These are phyloP conservation scores for Calonectria naviculata DNA, from an alignment of 2,329 filamentous ascomycete genomes.

Conservation along the genomic window DNA sequence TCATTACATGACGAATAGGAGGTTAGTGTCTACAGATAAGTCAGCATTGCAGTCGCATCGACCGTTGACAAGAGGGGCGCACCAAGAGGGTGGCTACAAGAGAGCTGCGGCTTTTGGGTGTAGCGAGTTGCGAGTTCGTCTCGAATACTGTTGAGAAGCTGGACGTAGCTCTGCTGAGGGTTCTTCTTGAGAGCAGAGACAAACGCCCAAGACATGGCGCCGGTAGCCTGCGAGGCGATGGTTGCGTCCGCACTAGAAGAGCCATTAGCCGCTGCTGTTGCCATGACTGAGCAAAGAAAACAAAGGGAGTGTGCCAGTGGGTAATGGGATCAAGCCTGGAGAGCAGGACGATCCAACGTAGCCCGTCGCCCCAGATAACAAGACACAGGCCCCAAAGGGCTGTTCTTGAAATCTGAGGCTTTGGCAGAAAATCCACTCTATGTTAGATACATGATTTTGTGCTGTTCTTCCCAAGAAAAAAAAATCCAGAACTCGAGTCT, in stretches of 20 bases:
- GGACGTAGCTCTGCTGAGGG: conserved; percentile 97
- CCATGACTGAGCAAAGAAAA: background rate
- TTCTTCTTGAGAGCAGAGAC: conserved; percentile 95
- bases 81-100: conserved; percentile 97
- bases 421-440: conserved; percentile 36
- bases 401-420: conserved; percentile 56
- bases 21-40: conserved; percentile 64
- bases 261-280: conserved; percentile 26
- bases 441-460: conserved; percentile 29
- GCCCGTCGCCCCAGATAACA: conserved; percentile 59
- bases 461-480: background rate
- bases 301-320: background rate
- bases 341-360: conserved; percentile 49
- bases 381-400: conserved; percentile 46
- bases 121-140: conserved; percentile 92
- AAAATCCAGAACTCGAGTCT: background rate
- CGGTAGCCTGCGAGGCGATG: conserved; percentile 90
- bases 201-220: conserved; percentile 99
- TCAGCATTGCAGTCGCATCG: conserved; percentile 16
- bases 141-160: conserved; percentile 95
- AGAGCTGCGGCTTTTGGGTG: conserved; percentile 94
- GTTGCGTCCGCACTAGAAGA: conserved; percentile 84
- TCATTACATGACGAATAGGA: conserved; percentile 71
- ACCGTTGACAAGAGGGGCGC: conserved; percentile 49
- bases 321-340: too few relatives aligned